phyloP scores from a whole-genome alignment of 2,329 filamentous ascomycete genomes.

The Passalora sequoiae region DNA sequence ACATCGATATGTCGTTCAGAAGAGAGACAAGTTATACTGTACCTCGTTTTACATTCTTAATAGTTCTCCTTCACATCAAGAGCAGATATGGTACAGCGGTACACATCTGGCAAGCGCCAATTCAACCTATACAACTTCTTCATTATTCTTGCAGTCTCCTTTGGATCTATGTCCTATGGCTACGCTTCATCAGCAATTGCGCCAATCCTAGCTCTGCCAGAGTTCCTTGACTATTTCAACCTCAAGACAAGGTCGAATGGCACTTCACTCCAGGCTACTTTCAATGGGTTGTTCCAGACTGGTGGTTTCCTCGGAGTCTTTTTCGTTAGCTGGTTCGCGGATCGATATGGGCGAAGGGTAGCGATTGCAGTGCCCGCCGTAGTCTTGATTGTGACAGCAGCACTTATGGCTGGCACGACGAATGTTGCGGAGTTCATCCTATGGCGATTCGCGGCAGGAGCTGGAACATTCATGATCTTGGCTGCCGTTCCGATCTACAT shows the following conservation, averaged over 20 bases:
- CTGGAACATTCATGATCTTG: conserved; percentile 4
- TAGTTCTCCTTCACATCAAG: not conserved
- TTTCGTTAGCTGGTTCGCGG: conserved; percentile 2
- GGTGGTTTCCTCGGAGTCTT: conserved; percentile 7
- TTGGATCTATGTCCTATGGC: conserved; percentile 2
- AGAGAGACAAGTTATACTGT: not conserved
- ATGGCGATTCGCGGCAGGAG: conserved; percentile 4
- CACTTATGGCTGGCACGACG: conserved; percentile 3
- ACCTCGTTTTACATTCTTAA: not conserved
- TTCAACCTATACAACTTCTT: conserved; percentile 6
- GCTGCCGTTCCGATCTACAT: conserved; percentile 6
- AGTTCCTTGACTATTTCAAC: conserved; percentile 3
- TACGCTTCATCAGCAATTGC: conserved; percentile 2
- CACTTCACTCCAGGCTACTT: conserved; percentile 1
- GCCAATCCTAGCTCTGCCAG: conserved; percentile 1
- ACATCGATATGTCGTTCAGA: not conserved
- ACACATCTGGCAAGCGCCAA: conserved; percentile 1
- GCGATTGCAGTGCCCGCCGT: conserved; percentile 3
- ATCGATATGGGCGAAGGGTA: conserved; percentile 1
- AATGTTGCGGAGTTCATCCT: conserved; percentile 6
- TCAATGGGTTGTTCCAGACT: conserved; percentile 5
- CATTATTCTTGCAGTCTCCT: conserved; percentile 5
- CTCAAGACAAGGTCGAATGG: not conserved
- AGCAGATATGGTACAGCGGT: conserved; percentile 1
- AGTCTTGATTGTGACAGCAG: conserved; percentile 1